These are phyloP conservation scores for Meyerozyma smithsonii DNA, from an alignment of 1,139 yeast species.

Conservation along the genomic window DNA sequence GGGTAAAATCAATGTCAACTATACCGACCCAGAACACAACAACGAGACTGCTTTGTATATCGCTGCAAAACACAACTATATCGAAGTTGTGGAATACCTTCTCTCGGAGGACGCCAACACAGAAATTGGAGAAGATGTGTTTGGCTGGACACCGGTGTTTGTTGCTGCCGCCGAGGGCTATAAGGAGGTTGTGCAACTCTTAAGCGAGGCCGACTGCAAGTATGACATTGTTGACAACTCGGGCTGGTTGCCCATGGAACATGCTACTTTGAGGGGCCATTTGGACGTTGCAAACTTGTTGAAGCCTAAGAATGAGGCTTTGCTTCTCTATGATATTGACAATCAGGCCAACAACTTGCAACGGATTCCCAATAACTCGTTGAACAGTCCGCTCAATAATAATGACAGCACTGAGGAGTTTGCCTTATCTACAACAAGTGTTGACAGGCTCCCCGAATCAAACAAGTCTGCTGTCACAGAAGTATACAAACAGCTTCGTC, in stretches of 20 bases:
- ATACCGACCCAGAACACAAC: constrained; percentile 51
- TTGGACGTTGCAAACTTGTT: constrained; percentile 61
- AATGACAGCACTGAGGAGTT: constrained; percentile 11
- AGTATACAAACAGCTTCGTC: constrained; percentile 38
- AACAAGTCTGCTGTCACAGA: constrained; percentile 31
- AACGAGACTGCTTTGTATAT: constrained; percentile 80
- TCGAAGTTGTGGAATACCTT: constrained; percentile 51
- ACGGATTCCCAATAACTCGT: constrained; percentile 19
- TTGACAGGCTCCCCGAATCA: constrained; percentile 41
- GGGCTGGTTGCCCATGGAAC: constrained; percentile 98
- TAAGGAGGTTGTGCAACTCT: constrained; percentile 48
- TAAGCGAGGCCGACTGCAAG: constrained; percentile 52
- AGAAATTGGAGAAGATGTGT: constrained; percentile 70
- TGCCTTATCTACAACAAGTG: constrained; percentile 8
- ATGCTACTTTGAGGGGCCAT: constrained; percentile 90
- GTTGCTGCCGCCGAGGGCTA: constrained; percentile 88
- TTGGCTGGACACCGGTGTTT: constrained; percentile 95
- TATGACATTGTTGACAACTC: constrained; percentile 66
- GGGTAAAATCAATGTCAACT: constrained; percentile 63
- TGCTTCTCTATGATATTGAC: constrained; percentile 37
- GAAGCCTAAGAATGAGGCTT: constrained; percentile 35
- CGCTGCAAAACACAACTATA: constrained; percentile 63
- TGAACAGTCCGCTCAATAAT: constrained; percentile 9
- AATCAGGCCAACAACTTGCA: constrained; percentile 35
- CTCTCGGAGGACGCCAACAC: constrained; percentile 58